Evolutionary conservation across 768 basidiomycete genomes (phyloP).

Genomic region (Leccinum fibrillosum): DNA sequence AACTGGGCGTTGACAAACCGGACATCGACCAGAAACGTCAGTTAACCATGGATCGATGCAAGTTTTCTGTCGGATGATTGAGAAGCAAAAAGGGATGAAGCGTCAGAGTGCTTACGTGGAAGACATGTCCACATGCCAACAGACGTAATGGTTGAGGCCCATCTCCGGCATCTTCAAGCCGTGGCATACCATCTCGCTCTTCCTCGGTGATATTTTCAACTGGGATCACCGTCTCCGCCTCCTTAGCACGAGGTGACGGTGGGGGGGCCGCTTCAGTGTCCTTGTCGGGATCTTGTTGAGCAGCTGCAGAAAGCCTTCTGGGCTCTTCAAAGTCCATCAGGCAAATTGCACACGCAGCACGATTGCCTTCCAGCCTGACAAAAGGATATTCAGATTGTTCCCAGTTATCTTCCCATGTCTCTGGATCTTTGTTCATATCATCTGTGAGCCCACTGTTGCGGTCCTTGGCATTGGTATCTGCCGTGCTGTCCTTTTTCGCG

Average conservation of each 20-base stretch:
- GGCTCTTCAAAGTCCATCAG: conserved; percentile 84
- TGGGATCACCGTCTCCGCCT: conserved; percentile 27
- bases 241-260: conserved; percentile 16
- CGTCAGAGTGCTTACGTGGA: conserved; percentile 61
- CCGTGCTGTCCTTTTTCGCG: conserved; percentile 23
- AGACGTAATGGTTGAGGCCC: conserved; percentile 75
- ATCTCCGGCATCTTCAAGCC: conserved; percentile 68
- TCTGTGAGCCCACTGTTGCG: conserved; percentile 8
- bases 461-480: conserved; percentile 15
- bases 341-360: conserved; percentile 83
- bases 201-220: conserved; percentile 40
- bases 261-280: conserved; percentile 9
- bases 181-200: conserved; percentile 41
- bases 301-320: conserved; percentile 28
- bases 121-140: conserved; percentile 81
- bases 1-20: conserved; percentile 78
- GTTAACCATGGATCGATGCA: conserved; percentile 89
- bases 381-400: conserved; percentile 77
- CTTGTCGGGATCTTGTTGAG: conserved; percentile 30
- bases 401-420: conserved; percentile 77
- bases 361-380: conserved; percentile 76
- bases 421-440: conserved; percentile 30
- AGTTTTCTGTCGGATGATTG: conserved; percentile 53
- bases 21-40: conserved; percentile 84
- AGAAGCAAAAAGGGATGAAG: conserved; percentile 1